Percentiles rank a stretch among this genome's conserved stretches.
Conservation (phyloP, 164 flowering plant species). For the Chimonanthus salicifolius region DNA sequence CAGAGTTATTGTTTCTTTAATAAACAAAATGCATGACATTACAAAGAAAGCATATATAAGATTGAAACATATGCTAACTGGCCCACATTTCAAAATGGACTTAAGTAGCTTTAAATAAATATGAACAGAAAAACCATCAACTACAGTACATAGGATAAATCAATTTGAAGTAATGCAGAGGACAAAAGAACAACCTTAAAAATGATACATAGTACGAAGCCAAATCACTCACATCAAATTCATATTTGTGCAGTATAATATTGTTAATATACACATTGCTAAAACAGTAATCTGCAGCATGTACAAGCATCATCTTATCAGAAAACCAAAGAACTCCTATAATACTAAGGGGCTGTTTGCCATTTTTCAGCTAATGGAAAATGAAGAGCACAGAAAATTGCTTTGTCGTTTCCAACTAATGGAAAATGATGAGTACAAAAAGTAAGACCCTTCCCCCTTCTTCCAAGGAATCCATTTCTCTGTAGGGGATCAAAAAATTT, state of each 20-base stretch:
- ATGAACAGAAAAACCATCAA: not conserved
- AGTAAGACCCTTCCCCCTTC: too few relatives aligned
- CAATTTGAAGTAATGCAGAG: conserved; percentile 2
- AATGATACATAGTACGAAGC: conserved; percentile 53
- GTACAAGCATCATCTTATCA: conserved; percentile 5
- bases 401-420: too few relatives aligned
- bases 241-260: conserved; percentile 42
- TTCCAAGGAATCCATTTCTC: too few relatives aligned
- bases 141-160: not conserved
- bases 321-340: too few relatives aligned
- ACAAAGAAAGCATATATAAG: not conserved
- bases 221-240: conserved; percentile 55
- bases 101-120: not conserved
- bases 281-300: conserved; percentile 59
- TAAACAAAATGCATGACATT: not conserved
- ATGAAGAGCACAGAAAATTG: too few relatives aligned
- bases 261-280: conserved; percentile 60
- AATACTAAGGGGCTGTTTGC: too few relatives aligned
- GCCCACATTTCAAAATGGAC: not conserved
- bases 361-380: too few relatives aligned
- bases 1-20: conserved; percentile 1
- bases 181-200: conserved; percentile 35
- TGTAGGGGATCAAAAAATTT: too few relatives aligned
- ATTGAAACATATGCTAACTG: too few relatives aligned
- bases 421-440: too few relatives aligned